A percentile compares a stretch with the other conserved stretches of the same genome.
Evolutionary conservation across 2,329 filamentous ascomycete species (phyloP).

Genomic region (Ceratocystis destructans): DNA sequence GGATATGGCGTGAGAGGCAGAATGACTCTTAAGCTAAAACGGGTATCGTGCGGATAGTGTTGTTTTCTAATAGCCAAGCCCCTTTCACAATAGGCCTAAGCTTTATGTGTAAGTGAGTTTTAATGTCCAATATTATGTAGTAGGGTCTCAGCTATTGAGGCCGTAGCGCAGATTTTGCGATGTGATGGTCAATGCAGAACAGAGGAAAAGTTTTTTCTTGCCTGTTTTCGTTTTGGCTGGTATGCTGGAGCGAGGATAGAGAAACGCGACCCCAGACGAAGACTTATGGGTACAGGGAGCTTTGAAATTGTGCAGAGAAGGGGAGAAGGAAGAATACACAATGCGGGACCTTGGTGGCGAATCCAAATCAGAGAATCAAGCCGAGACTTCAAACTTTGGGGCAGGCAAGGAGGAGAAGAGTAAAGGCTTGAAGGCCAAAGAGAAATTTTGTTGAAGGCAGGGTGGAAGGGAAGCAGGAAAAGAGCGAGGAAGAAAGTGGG

Average conservation of each 20-base stretch:
- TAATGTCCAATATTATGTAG: slow-evolving; percentile 7
- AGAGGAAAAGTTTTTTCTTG: slow-evolving; percentile 14
- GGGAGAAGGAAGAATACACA: neutral
- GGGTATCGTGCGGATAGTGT: slow-evolving; percentile 6
- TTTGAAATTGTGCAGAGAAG: neutral
- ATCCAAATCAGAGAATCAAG: neutral
- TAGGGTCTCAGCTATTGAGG: slow-evolving; percentile 5
- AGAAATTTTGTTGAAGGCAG: neutral
- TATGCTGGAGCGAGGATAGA: neutral
- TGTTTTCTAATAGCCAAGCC: slow-evolving; percentile 2
- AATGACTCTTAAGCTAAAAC: slow-evolving; percentile 9
- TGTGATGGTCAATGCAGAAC: slow-evolving; percentile 14
- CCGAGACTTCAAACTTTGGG: neutral
- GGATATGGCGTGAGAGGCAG: slow-evolving; percentile 8
- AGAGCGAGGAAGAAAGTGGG: neutral
- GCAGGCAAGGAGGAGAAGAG: neutral
- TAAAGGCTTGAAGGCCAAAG: neutral
- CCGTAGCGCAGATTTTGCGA: slow-evolving; percentile 4
- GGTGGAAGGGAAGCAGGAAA: neutral
- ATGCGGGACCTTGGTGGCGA: slow-evolving; percentile 10
- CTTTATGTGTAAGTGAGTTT: slow-evolving; percentile 12
- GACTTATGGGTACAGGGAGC: slow-evolving; percentile 3
- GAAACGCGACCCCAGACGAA: neutral
- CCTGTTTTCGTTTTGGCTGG: neutral
- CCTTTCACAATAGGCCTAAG: slow-evolving; percentile 4